Evolutionary conservation across 768 basidiomycete genomes (phyloP), one percentile per base, ranked within the genome.

Genomic region (Baorangia bicolor): DNA sequence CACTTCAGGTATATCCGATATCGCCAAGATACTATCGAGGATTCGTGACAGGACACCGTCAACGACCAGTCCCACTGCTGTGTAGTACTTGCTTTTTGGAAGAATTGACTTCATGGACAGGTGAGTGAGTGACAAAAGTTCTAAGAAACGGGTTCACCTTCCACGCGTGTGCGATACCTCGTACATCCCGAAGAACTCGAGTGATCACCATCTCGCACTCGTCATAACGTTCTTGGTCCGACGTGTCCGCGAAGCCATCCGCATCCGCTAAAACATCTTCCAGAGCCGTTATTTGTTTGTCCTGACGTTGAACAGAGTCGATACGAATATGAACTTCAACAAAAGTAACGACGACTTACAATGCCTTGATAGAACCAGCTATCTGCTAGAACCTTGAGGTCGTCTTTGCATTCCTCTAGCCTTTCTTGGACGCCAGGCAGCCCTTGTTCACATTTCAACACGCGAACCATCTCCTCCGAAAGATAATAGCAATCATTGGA

Each of bases 1-100:
- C 10, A 85, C 75, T 62, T 90, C 93, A 0, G 94, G 86, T 57
- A 98, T 97, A 69, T 98, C 95, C 6, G 82, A 78, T 42, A 97
- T 74, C 1, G 82, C 82, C 34, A 95, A 75, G 20, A 97, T 78
- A 64, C 92, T 87, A 35, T 78, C 78, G 14, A 93, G 76, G 21
- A 96, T 80, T 20, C 83, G 78, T 7, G 78, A 78, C 25, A 96
- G 75, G 7, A 83, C 83, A 7, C 81, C 78, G 47, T 95, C 86
- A 6, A 87, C 81, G 13, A 94, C 71, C 27, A 78, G 72, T 12
- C 94, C 95, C 16, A 92, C 71, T 1, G 86, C 85, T 18, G 77
- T 74, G 60, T 92, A 86, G 64, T 89, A 90, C 64, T 84, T 87
- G 65, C 78, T 82, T 64, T 83, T 85, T n/a, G 84, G 74, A 31